phyloP scores from a whole-genome alignment of 345 rosid species.

The Eutrema yunnanense region DNA sequence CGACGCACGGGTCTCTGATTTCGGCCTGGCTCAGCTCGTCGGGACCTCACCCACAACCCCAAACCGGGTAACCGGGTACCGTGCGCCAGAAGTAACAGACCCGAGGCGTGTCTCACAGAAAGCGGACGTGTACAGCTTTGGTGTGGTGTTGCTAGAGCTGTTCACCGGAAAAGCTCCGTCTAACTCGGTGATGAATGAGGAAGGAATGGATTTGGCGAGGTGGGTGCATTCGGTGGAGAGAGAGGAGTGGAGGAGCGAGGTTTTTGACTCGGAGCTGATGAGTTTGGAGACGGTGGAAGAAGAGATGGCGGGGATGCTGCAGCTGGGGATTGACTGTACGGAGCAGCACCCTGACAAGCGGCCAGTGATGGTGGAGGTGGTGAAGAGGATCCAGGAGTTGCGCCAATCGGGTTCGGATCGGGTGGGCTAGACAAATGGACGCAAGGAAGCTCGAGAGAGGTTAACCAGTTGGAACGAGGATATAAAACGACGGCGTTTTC shows the following conservation, averaged over 20 bases:
- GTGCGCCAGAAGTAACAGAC: constrained; percentile 94
- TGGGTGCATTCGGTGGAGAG: constrained; percentile 89
- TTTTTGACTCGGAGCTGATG: constrained; percentile 82
- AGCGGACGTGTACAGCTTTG: constrained; percentile 96
- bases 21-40: constrained; percentile 79
- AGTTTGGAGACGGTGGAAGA: constrained; percentile 64
- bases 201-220: constrained; percentile 88
- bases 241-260: constrained; percentile 87
- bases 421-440: constrained; percentile 11
- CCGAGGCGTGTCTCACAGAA: constrained; percentile 83
- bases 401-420: constrained; percentile 27
- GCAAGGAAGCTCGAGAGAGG: neutral
- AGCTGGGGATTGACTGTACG: constrained; percentile 78
- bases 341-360: constrained; percentile 80
- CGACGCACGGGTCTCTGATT: constrained; percentile 87
- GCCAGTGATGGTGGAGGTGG: constrained; percentile 63
- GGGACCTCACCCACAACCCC: constrained; percentile 67
- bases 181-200: constrained; percentile 75
- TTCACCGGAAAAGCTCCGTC: constrained; percentile 88
- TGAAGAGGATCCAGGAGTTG: constrained; percentile 52
- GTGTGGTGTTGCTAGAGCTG: constrained; percentile 79
- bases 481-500: neutral
- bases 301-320: constrained; percentile 81
- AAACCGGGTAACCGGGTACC: constrained; percentile 75
- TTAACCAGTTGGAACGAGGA: neutral